These are phyloP conservation scores for Salix dunnii DNA, from an alignment of 345 rosid genomes.

Conservation along the genomic window DNA sequence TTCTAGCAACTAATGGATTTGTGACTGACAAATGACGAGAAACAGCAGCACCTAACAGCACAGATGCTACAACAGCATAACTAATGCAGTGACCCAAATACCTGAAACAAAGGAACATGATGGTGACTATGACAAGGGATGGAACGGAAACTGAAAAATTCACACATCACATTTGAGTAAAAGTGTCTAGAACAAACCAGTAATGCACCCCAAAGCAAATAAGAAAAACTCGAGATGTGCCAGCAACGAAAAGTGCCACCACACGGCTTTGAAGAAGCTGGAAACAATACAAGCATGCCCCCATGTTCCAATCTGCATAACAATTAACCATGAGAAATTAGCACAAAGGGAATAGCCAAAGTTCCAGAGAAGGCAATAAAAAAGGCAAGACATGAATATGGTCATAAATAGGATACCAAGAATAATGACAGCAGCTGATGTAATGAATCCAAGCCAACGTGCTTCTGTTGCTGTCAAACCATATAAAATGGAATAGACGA, in stretches of 20 bases:
- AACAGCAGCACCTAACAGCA: conserved; percentile 92
- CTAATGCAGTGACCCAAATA: conserved; percentile 97
- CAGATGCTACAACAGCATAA: conserved; percentile 92
- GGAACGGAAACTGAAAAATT: conserved; percentile 15
- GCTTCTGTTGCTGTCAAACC: conserved; percentile 93
- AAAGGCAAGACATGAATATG: conserved; percentile 11
- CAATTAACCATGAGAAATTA: conserved; percentile 20
- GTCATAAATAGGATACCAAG: conserved; percentile 53
- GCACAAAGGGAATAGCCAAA: background rate
- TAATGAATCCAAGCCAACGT: conserved; percentile 93
- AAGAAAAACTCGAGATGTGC: conserved; percentile 83
- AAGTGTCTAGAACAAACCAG: conserved; percentile 63
- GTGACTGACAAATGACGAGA: conserved; percentile 84
- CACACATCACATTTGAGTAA: background rate
- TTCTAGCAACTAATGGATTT: conserved; percentile 88
- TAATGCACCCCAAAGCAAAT: conserved; percentile 98
- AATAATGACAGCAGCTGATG: conserved; percentile 91
- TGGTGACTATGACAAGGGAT: conserved; percentile 11
- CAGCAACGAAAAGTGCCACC: conserved; percentile 87
- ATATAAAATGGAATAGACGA: conserved; percentile 85
- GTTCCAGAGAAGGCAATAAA: conserved; percentile 6
- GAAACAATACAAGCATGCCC: conserved; percentile 96
- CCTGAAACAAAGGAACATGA: conserved; percentile 45
- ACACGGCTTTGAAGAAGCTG: conserved; percentile 88
- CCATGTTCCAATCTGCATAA: conserved; percentile 92